These are phyloP conservation scores for Cryptosporidium tyzzeri DNA, from an alignment of 169 alveolate species.

Conservation along the genomic window DNA sequence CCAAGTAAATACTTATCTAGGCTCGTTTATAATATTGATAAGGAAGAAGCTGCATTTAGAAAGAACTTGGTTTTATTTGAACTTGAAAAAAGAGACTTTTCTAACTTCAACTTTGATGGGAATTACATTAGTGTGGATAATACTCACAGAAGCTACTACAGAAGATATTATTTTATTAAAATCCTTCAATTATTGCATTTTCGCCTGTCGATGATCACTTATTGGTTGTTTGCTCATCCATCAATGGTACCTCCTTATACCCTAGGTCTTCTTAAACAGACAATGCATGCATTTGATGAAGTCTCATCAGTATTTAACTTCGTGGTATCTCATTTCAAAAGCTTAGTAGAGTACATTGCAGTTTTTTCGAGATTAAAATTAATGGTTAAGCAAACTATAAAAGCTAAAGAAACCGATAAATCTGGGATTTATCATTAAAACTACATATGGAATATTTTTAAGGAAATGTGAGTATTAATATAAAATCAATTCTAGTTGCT, in stretches of 20 bases:
- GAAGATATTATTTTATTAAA: slow-evolving; percentile 3
- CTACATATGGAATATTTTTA: neutral
- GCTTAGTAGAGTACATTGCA: slow-evolving; percentile 44
- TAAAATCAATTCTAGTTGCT: neutral
- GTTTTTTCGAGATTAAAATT: slow-evolving; percentile 9
- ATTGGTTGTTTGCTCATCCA: slow-evolving; percentile 40
- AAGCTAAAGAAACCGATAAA: neutral
- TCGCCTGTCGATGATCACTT: slow-evolving; percentile 24
- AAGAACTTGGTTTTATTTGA: slow-evolving; percentile 43
- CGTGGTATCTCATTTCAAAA: slow-evolving; percentile 1
- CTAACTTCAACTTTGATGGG: neutral
- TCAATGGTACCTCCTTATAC: slow-evolving; percentile 48
- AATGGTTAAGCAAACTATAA: slow-evolving; percentile 16
- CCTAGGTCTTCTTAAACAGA: slow-evolving; percentile 46
- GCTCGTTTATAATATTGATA: slow-evolving; percentile 22
- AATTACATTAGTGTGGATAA: slow-evolving; percentile 1
- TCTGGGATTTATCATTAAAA: neutral
- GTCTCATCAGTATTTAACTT: slow-evolving; percentile 36
- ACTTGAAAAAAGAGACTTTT: neutral
- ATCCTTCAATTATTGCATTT: slow-evolving; percentile 10
- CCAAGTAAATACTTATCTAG: slow-evolving; percentile 44
- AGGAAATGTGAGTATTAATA: neutral
- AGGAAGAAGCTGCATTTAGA: slow-evolving; percentile 55
- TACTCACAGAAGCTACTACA: slow-evolving; percentile 22
- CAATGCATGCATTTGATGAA: slow-evolving; percentile 64